These are phyloP conservation scores for Rhizoclosmatium sp. DNA, from an alignment of 192 early-diverging fungal genomes.

Conservation along the genomic window DNA sequence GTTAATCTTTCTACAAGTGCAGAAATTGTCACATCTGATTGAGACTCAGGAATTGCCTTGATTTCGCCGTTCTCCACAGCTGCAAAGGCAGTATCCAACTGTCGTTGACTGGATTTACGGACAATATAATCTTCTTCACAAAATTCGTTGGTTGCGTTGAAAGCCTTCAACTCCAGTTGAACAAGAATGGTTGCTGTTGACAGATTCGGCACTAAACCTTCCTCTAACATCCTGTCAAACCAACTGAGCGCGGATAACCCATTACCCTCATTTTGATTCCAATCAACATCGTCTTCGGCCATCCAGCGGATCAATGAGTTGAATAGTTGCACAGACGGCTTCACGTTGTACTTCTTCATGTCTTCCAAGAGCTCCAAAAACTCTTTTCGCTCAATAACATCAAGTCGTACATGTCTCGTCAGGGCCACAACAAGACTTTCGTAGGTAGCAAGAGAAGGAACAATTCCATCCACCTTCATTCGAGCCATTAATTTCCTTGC, in stretches of 20 bases:
- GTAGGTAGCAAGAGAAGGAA: neutral
- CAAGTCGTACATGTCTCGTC: neutral
- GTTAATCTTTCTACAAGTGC: neutral
- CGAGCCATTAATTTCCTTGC: neutral
- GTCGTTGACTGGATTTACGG: neutral
- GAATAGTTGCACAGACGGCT: neutral
- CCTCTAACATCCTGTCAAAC: neutral
- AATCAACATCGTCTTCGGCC: neutral
- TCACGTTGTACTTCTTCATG: neutral
- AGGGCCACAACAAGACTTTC: constrained; percentile 1
- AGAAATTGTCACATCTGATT: neutral
- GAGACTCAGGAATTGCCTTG: no score
- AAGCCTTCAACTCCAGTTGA: neutral
- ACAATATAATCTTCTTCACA: constrained; percentile 7
- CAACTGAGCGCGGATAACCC: neutral
- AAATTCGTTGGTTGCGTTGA: neutral
- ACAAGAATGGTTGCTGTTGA: constrained; percentile 8
- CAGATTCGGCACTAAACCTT: neutral
- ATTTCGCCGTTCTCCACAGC: neutral
- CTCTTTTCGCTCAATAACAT: neutral
- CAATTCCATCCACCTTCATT: neutral
- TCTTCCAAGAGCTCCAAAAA: neutral
- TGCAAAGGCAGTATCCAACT: constrained; percentile 1
- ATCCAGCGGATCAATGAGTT: constrained; percentile 22
- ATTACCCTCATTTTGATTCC: neutral